Evolutionary conservation across 305 asterid species (phyloP).

Genomic region (Ilex paraguariensis): DNA sequence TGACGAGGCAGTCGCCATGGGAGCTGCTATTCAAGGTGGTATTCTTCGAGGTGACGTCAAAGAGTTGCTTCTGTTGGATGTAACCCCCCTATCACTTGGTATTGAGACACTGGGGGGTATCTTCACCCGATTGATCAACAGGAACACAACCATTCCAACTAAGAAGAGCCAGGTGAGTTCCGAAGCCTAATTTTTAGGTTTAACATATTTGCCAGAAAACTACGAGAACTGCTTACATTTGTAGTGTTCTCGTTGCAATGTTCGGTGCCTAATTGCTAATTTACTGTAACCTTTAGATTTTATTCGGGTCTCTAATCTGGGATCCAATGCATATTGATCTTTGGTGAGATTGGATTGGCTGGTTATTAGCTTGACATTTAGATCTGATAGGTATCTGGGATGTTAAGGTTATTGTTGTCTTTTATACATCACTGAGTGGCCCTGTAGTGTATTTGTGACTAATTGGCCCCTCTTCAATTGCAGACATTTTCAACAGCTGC

Average conservation of each 20-base stretch:
- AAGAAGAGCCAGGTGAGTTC: constrained; percentile 82
- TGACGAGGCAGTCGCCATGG: constrained; percentile 99
- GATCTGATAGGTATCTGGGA: no score
- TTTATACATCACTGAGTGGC: background rate
- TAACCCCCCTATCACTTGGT: constrained; percentile 94
- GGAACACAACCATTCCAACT: constrained; percentile 94
- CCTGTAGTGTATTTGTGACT: no score
- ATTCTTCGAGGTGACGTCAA: constrained; percentile 95
- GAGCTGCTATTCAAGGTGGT: constrained; percentile 99
- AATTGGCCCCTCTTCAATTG: background rate
- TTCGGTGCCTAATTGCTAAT: no score
- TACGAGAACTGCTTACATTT: no score
- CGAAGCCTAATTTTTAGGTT: background rate
- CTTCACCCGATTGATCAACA: constrained; percentile 83
- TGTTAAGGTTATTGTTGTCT: no score
- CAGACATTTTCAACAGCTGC: constrained; percentile 96
- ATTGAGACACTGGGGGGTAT: constrained; percentile 94
- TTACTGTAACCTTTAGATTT: no score
- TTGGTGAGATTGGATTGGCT: no score
- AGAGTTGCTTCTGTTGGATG: constrained; percentile 91
- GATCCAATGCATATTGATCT: no score
- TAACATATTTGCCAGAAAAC: no score
- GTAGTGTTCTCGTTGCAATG: no score
- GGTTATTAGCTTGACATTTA: no score
- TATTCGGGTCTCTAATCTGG: no score